Base-by-base conservation (phyloP, 139 green algal species). In the Picochlorum sp. region DNA sequence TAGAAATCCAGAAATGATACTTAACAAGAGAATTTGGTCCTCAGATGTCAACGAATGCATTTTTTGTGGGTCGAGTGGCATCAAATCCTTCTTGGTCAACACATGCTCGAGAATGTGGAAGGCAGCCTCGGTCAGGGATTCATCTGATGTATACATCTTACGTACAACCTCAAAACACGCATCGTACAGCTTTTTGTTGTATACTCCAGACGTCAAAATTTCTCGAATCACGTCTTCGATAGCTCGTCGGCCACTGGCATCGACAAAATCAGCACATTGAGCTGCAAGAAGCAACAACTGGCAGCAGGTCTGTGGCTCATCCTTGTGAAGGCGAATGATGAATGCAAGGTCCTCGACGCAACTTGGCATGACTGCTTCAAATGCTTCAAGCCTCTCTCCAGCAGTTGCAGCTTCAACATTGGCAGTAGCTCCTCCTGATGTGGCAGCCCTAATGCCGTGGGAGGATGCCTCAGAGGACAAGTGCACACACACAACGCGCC, bases 301-400 rank as follows among this genome's bases (percentile, higher is more conserved):
- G 11, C 58, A 51, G 1, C 61, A 57, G n/a, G 66, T 66, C 65
- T 84, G 84, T 3, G 75, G 72, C 8, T n/a, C 52, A 54, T 34
- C 24, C 16, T 63, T 70, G 21, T 86, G 77, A 31, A 50, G n/a
- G 9, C 26, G 38, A 1, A 72, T 64, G n/a, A 80, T 50, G 1
- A 34, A 49, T 44, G 78, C 55, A 21, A 87, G 63, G 3, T 78
- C 71, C 3, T 57, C 57, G 24, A 71, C 60, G 1, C 63, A 71
- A 16, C 34, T 44, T 0, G 83, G 83, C 60, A 89, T 66, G 11
- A 60, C 68, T 6, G 51, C 41, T 28, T 89, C 83, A 21, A 89
- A 70, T 23, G 78, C 81, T 37, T 84, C 76, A 2, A 84, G 56
- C 6, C 55, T 37, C 20, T 81, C 78, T 1, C 57, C 56, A 1